Conservation (phyloP, 441 rosid genomes). For the Populus hybrid region DNA sequence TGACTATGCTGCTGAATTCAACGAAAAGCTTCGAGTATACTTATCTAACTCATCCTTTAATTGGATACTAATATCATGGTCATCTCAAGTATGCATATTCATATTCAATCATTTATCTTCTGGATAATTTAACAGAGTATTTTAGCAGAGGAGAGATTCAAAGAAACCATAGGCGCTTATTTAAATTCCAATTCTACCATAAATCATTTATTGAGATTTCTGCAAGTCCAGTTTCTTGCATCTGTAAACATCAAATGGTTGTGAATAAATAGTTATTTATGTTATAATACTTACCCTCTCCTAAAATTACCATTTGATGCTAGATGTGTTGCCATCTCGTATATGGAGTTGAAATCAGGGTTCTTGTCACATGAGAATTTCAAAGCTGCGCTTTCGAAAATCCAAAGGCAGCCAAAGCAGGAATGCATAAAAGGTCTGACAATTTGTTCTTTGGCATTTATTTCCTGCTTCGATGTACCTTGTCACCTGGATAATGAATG, state of each 20-base stretch:
- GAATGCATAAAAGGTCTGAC: constrained; percentile 73
- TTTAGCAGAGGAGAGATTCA: constrained; percentile 62
- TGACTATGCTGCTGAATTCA: constrained; percentile 65
- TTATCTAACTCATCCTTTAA: constrained; percentile 9
- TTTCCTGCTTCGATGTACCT: neutral
- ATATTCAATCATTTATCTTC: neutral
- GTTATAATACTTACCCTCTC: constrained; percentile 19
- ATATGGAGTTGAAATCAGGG: constrained; percentile 64
- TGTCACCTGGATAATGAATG: neutral
- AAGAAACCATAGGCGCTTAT: constrained; percentile 49
- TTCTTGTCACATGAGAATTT: constrained; percentile 78
- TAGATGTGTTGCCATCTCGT: constrained; percentile 75
- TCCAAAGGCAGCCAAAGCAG: constrained; percentile 74
- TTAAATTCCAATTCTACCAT: constrained; percentile 49
- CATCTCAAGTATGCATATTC: neutral
- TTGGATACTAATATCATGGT: neutral
- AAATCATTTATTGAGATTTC: constrained; percentile 59
- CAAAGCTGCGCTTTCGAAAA: constrained; percentile 61
- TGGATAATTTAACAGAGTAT: constrained; percentile 46
- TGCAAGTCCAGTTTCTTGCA: constrained; percentile 53
- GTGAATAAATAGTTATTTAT: constrained; percentile 8
- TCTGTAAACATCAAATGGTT: constrained; percentile 15
- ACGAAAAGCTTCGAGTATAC: constrained; percentile 72
- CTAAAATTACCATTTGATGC: constrained; percentile 29
- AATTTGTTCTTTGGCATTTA: neutral